A percentile compares a stretch with the other conserved stretches of the same genome.
Conservation (phyloP, 139 green algal genomes). For the Chlorella sp. region DNA sequence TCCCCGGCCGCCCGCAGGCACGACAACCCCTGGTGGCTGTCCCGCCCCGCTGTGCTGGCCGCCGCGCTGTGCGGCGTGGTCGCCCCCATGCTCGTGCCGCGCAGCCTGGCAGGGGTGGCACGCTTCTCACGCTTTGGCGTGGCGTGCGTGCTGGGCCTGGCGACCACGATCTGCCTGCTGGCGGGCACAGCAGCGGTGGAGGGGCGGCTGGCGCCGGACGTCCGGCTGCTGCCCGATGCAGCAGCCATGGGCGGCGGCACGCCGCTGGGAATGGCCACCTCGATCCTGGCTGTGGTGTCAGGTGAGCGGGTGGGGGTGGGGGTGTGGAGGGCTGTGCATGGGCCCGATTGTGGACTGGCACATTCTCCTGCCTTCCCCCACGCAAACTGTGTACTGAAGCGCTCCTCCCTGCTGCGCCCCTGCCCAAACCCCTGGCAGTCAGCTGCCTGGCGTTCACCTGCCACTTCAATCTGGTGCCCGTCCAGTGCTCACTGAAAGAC, state of each 20-base stretch:
- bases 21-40: conserved; percentile 27
- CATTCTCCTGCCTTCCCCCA: too few relatives aligned
- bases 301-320: not conserved
- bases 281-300: conserved; percentile 30
- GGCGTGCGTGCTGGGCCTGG: conserved; percentile 42
- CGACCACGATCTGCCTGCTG: conserved; percentile 31
- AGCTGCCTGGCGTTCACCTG: conserved; percentile 40
- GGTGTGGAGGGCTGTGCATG: not conserved
- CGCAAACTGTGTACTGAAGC: too few relatives aligned
- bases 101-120: conserved; percentile 37
- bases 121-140: conserved; percentile 10
- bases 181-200: conserved; percentile 13
- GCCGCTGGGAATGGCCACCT: conserved; percentile 14
- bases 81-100: conserved; percentile 41
- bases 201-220: conserved; percentile 28
- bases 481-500: conserved; percentile 37
- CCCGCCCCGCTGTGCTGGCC: conserved; percentile 2
- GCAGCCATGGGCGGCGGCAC: conserved; percentile 10
- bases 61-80: conserved; percentile 17
- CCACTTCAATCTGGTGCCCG: conserved; percentile 54
- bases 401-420: not conserved
- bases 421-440: not conserved
- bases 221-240: conserved; percentile 6
- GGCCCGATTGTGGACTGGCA: too few relatives aligned
- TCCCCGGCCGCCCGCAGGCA: not conserved